Percentiles rank a stretch among this genome's conserved stretches.
These are phyloP conservation scores for Phytophthora cryptogea DNA, from an alignment of 352 stramenopile species.

Conservation along the genomic window DNA sequence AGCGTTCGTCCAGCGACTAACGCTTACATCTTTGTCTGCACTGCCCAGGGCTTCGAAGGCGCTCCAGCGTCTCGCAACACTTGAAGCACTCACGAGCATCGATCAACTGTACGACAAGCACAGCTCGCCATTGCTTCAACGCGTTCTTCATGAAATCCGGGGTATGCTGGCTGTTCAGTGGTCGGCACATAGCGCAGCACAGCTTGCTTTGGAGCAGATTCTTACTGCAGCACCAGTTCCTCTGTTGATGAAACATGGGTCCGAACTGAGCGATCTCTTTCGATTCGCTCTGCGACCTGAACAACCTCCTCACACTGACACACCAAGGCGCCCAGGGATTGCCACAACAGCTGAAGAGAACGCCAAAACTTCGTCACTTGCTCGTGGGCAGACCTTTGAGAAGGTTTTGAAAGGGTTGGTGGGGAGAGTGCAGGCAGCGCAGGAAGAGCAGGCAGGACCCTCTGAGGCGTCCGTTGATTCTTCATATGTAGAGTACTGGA, in stretches of 20 bases:
- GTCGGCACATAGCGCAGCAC: constrained; percentile 29
- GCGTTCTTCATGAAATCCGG: constrained; percentile 21
- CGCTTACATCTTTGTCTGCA: not conserved
- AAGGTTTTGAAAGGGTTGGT: constrained; percentile 28
- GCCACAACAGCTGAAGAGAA: constrained; percentile 6
- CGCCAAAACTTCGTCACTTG: constrained; percentile 3
- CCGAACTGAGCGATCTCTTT: constrained; percentile 25
- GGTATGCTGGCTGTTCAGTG: constrained; percentile 43
- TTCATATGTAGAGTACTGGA: constrained; percentile 12
- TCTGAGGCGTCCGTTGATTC: not conserved
- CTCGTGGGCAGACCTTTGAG: constrained; percentile 15
- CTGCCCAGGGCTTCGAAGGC: constrained; percentile 29
- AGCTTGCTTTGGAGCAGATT: constrained; percentile 40
- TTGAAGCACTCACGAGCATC: constrained; percentile 25
- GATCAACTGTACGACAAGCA: constrained; percentile 40
- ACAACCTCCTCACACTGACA: constrained; percentile 1
- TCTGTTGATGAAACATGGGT: constrained; percentile 14
- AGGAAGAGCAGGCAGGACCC: constrained; percentile 4
- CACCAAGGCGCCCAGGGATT: not conserved
- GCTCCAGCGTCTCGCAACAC: constrained; percentile 31
- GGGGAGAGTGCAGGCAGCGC: constrained; percentile 14
- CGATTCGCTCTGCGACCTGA: constrained; percentile 9
- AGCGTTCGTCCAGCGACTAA: constrained; percentile 4
- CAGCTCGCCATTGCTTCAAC: constrained; percentile 31
- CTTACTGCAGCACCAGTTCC: constrained; percentile 22